Percentiles rank a stretch among this genome's conserved stretches.
These are phyloP conservation scores for Quercus lobata DNA, from an alignment of 331 rosid species.

Conservation along the genomic window DNA sequence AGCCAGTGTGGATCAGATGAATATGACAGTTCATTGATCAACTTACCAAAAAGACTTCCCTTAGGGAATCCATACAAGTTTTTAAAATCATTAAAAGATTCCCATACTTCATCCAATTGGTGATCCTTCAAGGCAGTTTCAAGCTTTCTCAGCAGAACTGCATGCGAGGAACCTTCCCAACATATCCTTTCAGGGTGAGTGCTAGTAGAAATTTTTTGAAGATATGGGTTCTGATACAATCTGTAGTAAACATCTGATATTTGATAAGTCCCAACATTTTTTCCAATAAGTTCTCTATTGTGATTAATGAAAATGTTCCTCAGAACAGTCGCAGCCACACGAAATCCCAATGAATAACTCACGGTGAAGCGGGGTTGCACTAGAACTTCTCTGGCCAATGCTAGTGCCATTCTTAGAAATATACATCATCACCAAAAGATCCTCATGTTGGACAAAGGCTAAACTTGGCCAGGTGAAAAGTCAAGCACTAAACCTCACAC, in stretches of 20 bases:
- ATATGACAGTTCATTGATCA: constrained; percentile 60
- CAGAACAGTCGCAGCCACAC: neutral
- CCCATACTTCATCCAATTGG: constrained; percentile 68
- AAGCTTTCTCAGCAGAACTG: constrained; percentile 49
- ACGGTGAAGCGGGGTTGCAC: neutral
- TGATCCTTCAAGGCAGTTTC: constrained; percentile 50
- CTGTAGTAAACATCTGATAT: neutral
- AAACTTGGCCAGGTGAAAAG: neutral
- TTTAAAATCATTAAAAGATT: constrained; percentile 59
- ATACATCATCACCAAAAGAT: neutral
- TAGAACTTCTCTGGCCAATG: neutral
- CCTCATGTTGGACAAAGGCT: neutral
- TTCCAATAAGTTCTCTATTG: neutral
- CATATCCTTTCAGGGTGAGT: constrained; percentile 33
- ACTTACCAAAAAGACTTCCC: constrained; percentile 40
- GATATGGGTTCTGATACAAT: neutral
- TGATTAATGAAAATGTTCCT: neutral
- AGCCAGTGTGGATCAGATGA: constrained; percentile 51
- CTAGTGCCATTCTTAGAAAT: neutral
- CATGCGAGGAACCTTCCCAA: constrained; percentile 78
- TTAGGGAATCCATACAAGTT: constrained; percentile 73
- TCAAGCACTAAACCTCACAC: neutral
- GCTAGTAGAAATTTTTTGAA: constrained; percentile 25
- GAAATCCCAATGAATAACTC: neutral
- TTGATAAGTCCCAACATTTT: neutral